Evolutionary conservation across 495 filamentous ascomycete genomes (phyloP).

Genomic region (Aspergillus panamensis): DNA sequence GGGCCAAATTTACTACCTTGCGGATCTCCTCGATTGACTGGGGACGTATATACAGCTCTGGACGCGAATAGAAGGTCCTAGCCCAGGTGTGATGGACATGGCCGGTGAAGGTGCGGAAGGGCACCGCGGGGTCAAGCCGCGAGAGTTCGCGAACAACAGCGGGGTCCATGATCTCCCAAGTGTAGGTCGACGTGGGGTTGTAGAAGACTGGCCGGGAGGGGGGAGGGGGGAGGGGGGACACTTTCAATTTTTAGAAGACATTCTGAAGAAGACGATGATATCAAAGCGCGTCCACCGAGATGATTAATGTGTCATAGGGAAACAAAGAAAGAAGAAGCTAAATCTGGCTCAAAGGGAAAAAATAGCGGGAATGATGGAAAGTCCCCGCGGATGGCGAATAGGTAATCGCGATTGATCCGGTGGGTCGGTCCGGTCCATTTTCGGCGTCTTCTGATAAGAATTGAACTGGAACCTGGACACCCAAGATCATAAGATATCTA

Average conservation of each 20-base stretch:
- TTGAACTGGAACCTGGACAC: too few species aligned
- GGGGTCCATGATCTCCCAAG: constrained; percentile 45
- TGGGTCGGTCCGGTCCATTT: neutral
- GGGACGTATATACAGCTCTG: constrained; percentile 86
- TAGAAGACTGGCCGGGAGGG: neutral
- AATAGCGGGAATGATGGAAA: constrained; percentile 4
- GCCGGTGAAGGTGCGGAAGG: constrained; percentile 68
- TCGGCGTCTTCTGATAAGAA: neutral
- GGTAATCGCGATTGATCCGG: neutral
- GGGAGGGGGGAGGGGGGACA: neutral
- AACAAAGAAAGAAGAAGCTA: neutral
- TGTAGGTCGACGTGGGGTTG: constrained; percentile 9
- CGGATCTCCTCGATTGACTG: constrained; percentile 74
- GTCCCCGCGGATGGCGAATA: constrained; percentile 3
- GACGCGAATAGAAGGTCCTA: constrained; percentile 78
- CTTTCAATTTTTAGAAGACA: neutral
- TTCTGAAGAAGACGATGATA: neutral
- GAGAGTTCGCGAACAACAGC: constrained; percentile 50
- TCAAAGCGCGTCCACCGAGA: neutral
- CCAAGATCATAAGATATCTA: too few species aligned
- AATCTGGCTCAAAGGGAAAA: neutral
- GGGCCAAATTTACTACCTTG: constrained; percentile 77
- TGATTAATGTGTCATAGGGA: neutral
- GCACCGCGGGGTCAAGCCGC: constrained; percentile 53
- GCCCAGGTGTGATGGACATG: constrained; percentile 96